These are phyloP conservation scores for Chytriomyces confervae DNA, from an alignment of 192 early-diverging fungal species.

Conservation along the genomic window DNA sequence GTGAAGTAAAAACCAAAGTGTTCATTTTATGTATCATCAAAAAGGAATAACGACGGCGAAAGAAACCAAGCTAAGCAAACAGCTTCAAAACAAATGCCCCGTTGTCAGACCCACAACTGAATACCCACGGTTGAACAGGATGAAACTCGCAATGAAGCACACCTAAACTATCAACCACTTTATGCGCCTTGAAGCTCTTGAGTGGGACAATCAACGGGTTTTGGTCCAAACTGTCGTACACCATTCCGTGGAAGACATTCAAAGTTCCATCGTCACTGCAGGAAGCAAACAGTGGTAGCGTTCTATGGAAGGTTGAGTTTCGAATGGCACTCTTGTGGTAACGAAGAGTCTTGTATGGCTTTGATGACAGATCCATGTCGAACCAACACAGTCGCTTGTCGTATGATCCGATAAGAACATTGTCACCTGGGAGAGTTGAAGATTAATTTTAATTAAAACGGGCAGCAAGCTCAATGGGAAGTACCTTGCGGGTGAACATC, in stretches of 20 bases:
- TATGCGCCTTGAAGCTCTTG: constrained; percentile 87
- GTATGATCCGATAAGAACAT: constrained; percentile 93
- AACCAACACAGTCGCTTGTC: constrained; percentile 98
- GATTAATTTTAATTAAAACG: neutral
- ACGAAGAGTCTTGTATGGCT: constrained; percentile 91
- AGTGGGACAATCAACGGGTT: constrained; percentile 99
- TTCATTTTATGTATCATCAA: too few relatives aligned
- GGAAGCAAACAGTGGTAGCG: constrained; percentile 92
- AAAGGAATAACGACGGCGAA: too few relatives aligned
- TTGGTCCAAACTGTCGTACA: constrained; percentile 93
- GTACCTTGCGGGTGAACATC: constrained; percentile 89
- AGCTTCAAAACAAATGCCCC: constrained; percentile 14
- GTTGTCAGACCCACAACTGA: constrained; percentile 73
- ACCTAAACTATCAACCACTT: constrained; percentile 74
- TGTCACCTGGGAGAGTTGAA: constrained; percentile 65
- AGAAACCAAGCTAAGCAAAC: constrained; percentile 10
- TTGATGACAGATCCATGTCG: constrained; percentile 90
- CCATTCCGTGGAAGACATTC: constrained; percentile 98
- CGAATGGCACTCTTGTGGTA: constrained; percentile 91
- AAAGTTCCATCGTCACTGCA: constrained; percentile 91
- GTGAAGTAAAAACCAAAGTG: too few relatives aligned
- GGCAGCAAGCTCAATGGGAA: neutral
- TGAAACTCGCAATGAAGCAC: constrained; percentile 87
- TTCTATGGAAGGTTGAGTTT: constrained; percentile 82
- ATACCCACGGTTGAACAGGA: constrained; percentile 95